Conservation (phyloP, 2,329 filamentous ascomycete species). For the Trichoderma semiorbis region DNA sequence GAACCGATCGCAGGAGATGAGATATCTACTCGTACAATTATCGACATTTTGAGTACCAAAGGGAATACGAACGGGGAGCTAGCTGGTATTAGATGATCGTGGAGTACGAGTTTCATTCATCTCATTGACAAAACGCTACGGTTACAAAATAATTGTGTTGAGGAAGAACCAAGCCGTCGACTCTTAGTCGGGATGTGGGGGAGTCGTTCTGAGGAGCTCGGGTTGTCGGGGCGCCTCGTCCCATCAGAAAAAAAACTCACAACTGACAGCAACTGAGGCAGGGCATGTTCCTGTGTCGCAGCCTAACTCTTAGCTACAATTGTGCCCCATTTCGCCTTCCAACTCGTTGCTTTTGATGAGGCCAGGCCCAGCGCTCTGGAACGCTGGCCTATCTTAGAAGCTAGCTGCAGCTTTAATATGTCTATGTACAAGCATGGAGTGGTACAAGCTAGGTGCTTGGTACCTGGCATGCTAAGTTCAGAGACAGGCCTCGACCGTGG, state of each 20-base stretch:
- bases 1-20: background rate
- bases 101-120: background rate
- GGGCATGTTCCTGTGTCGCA: background rate
- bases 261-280: background rate
- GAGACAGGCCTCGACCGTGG: conserved; percentile 2
- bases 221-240: background rate
- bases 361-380: conserved; percentile 10
- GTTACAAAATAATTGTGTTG: background rate
- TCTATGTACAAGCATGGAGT: background rate
- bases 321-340: background rate
- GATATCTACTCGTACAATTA: background rate
- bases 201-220: background rate
- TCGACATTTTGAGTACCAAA: background rate
- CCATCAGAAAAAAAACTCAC: background rate
- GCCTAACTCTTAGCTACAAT: background rate
- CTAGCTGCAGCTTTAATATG: conserved; percentile 1
- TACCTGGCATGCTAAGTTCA: background rate
- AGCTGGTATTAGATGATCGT: background rate
- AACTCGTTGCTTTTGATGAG: background rate
- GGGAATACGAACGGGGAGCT: too few relatives aligned
- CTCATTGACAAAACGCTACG: background rate
- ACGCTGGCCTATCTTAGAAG: background rate
- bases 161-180: background rate
- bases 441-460: background rate
- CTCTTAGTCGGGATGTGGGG: conserved; percentile 7